Evolutionary conservation across 768 basidiomycete species (phyloP).

Genomic region (Holtermanniella nyarrowii): DNA sequence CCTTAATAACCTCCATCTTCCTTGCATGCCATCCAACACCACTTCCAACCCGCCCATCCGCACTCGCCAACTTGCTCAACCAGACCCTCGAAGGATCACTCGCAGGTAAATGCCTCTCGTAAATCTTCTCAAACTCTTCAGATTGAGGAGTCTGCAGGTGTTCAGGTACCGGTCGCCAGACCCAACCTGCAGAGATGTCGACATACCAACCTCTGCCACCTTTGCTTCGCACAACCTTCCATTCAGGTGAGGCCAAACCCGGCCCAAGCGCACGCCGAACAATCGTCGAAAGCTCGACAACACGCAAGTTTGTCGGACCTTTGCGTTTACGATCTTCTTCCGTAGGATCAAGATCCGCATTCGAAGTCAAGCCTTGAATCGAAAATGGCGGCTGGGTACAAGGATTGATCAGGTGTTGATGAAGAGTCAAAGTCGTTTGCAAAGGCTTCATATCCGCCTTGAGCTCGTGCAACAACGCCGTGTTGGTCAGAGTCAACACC

Average conservation of each 20-base stretch:
- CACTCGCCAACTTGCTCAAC: slow-evolving; percentile 61
- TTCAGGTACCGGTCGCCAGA: slow-evolving; percentile 37
- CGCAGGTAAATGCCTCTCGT: slow-evolving; percentile 43
- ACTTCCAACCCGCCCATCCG: slow-evolving; percentile 80
- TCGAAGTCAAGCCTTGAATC: slow-evolving; percentile 46
- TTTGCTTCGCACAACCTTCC: slow-evolving; percentile 84
- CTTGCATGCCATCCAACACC: slow-evolving; percentile 90
- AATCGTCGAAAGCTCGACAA: slow-evolving; percentile 69
- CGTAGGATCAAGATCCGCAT: slow-evolving; percentile 27
- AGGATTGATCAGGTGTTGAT: slow-evolving; percentile 66
- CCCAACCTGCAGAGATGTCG: slow-evolving; percentile 76
- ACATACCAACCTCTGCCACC: slow-evolving; percentile 94
- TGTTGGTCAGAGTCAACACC: slow-evolving; percentile 75
- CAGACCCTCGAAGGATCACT: slow-evolving; percentile 58
- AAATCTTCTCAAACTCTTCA: slow-evolving; percentile 2
- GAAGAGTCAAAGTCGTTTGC: slow-evolving; percentile 64
- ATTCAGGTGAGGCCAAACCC: slow-evolving; percentile 58
- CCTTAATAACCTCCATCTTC: slow-evolving; percentile 94
- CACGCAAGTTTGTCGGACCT: slow-evolving; percentile 61
- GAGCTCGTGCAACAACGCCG: slow-evolving; percentile 48
- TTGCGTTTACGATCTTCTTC: neutral
- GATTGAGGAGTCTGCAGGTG: slow-evolving; percentile 14
- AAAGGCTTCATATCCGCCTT: slow-evolving; percentile 47
- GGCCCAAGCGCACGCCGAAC: slow-evolving; percentile 63
- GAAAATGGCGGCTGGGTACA: slow-evolving; percentile 69